Percentiles rank a stretch among this genome's conserved stretches.
These are phyloP conservation scores for Violaceomyces palustris DNA, from an alignment of 1,284 basidiomycete genomes.

Conservation along the genomic window DNA sequence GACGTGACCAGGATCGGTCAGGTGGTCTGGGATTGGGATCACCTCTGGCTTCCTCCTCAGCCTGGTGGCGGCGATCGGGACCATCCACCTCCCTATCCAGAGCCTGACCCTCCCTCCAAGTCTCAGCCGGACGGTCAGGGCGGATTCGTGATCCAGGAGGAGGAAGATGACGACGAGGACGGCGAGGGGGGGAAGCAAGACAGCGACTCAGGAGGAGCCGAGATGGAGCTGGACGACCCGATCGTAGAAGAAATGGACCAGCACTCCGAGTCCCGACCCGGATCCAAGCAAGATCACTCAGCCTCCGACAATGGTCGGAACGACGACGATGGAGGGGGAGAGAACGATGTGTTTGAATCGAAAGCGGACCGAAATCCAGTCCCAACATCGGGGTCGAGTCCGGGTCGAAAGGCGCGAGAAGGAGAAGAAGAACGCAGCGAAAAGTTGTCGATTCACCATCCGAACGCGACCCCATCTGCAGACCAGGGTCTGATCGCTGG, in stretches of 20 bases:
- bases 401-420: neutral
- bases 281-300: no score
- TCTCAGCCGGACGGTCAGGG: neutral
- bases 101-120: neutral
- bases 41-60: no score
- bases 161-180: constrained; percentile 2
- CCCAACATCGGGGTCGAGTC: neutral
- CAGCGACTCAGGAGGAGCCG: neutral
- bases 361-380: no score
- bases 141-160: constrained; percentile 12
- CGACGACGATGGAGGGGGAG: constrained; percentile 5
- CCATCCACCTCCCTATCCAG: neutral
- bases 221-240: constrained; percentile 4
- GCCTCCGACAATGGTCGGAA: no score
- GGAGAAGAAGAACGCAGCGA: no score
- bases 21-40: constrained; percentile 30
- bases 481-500: neutral
- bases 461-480: constrained; percentile 9
- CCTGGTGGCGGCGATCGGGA: constrained; percentile 1
- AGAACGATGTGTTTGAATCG: constrained; percentile 5
- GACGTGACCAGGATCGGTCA: constrained; percentile 27
- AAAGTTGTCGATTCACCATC: neutral
- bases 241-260: constrained; percentile 13
- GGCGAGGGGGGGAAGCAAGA: neutral
- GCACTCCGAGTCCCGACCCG: no score